phyloP scores from a whole-genome alignment of 768 basidiomycete genomes.

The Atractiella rhizophila region DNA sequence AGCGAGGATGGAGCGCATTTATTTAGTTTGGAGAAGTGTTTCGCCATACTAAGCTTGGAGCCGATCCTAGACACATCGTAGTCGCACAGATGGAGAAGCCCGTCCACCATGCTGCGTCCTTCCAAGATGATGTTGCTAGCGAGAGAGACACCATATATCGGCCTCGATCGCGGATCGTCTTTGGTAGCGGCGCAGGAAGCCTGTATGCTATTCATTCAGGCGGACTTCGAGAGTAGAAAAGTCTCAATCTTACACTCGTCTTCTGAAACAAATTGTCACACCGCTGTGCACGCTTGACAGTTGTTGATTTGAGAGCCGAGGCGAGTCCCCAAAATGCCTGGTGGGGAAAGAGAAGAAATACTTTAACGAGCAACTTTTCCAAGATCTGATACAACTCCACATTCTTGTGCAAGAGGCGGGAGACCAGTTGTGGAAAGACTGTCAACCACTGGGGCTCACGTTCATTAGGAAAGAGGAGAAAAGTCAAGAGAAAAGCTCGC shows the following conservation, averaged over 20 bases:
- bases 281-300: slow-evolving; percentile 32
- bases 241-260: slow-evolving; percentile 15
- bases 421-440: slow-evolving; percentile 89
- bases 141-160: background rate
- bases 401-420: slow-evolving; percentile 58
- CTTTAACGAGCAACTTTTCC: slow-evolving; percentile 37
- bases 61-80: slow-evolving; percentile 26
- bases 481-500: slow-evolving; percentile 22
- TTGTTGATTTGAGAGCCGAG: slow-evolving; percentile 63
- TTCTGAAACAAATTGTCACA: slow-evolving; percentile 26
- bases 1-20: slow-evolving; percentile 37
- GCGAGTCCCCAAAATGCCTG: slow-evolving; percentile 84
- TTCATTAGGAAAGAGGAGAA: background rate
- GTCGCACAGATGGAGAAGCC: slow-evolving; percentile 30
- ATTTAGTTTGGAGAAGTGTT: slow-evolving; percentile 32
- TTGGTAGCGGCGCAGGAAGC: too few relatives aligned
- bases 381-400: slow-evolving; percentile 35
- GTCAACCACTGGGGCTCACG: slow-evolving; percentile 53
- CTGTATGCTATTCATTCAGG: too few relatives aligned
- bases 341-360: slow-evolving; percentile 60
- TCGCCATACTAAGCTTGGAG: slow-evolving; percentile 29
- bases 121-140: background rate
- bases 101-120: background rate
- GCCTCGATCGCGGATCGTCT: too few relatives aligned
- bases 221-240: too few relatives aligned